A percentile compares a stretch with the other conserved stretches of the same genome.
These are phyloP conservation scores for Mycena metata DNA, from an alignment of 768 basidiomycete genomes.

Conservation along the genomic window DNA sequence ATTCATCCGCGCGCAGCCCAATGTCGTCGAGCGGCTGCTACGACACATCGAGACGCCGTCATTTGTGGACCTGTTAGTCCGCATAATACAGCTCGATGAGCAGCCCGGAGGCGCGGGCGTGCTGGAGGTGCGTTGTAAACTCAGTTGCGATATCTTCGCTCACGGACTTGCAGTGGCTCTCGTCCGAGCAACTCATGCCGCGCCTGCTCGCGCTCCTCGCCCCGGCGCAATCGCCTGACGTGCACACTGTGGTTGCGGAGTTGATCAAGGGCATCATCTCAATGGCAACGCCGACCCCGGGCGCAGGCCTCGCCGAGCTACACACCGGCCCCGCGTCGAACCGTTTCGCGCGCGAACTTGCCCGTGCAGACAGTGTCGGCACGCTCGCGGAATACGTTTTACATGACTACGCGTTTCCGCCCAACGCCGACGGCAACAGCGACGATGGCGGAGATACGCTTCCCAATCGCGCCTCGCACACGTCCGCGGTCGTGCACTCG, in stretches of 20 bases:
- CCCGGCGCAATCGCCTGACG: slow-evolving; percentile 77
- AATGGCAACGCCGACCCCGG: slow-evolving; percentile 90
- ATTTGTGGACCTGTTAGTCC: slow-evolving; percentile 90
- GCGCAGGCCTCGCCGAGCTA: slow-evolving; percentile 77
- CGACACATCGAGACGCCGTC: slow-evolving; percentile 90
- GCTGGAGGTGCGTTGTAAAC: slow-evolving; percentile 78
- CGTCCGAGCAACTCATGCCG: slow-evolving; percentile 84
- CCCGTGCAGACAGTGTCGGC: slow-evolving; percentile 75
- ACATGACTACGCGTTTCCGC: slow-evolving; percentile 62
- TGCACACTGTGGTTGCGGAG: slow-evolving; percentile 90
- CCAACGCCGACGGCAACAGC: slow-evolving; percentile 38
- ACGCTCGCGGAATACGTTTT: slow-evolving; percentile 85
- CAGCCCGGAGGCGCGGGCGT: slow-evolving; percentile 84
- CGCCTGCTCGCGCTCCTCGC: slow-evolving; percentile 87
- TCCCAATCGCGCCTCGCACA: slow-evolving; percentile 64
- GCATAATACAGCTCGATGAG: slow-evolving; percentile 92
- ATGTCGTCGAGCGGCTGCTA: slow-evolving; percentile 85
- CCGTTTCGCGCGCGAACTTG: slow-evolving; percentile 90
- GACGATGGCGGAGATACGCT: slow-evolving; percentile 43
- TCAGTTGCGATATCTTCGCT: slow-evolving; percentile 34
- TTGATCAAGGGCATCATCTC: slow-evolving; percentile 95
- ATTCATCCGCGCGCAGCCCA: slow-evolving; percentile 89
- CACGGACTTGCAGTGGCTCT: slow-evolving; percentile 78
- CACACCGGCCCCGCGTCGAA: slow-evolving; percentile 85
- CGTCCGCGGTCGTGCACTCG: slow-evolving; percentile 88